Evolutionary conservation across 129 eudicot genomes (phyloP).

Genomic region (Tagetes patula): DNA sequence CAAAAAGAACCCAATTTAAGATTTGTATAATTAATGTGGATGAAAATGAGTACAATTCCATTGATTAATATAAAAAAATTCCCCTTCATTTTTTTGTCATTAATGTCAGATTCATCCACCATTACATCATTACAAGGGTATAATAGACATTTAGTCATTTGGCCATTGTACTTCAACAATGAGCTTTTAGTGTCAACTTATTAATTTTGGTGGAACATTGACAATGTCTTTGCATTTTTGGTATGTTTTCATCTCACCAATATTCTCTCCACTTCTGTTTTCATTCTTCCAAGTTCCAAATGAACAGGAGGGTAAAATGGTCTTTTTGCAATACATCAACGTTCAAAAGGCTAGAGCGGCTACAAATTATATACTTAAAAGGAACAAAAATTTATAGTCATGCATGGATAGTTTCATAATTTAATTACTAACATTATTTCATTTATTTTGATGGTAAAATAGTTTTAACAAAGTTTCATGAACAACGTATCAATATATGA

Average conservation of each 20-base stretch:
- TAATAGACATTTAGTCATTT: background rate
- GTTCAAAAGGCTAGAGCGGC: slow-evolving; percentile 3
- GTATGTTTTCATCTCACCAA: background rate
- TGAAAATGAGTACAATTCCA: background rate
- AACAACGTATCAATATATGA: too few relatives aligned
- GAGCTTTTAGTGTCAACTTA: background rate
- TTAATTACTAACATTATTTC: background rate
- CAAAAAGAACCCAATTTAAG: background rate
- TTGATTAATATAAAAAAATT: background rate
- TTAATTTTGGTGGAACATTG: background rate
- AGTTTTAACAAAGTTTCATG: background rate
- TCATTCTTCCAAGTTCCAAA: background rate
- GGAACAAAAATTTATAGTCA: background rate
- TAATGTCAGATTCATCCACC: background rate
- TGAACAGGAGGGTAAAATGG: background rate
- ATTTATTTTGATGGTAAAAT: background rate
- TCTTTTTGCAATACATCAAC: background rate
- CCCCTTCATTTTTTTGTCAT: background rate
- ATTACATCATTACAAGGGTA: background rate
- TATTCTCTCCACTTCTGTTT: background rate
- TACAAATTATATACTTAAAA: background rate
- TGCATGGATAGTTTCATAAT: background rate
- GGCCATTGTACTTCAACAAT: background rate
- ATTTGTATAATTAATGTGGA: background rate
- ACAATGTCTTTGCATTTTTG: background rate